Evolutionary conservation across 1,139 yeast species (phyloP).

Genomic region (Geotrichum bryndzae): DNA sequence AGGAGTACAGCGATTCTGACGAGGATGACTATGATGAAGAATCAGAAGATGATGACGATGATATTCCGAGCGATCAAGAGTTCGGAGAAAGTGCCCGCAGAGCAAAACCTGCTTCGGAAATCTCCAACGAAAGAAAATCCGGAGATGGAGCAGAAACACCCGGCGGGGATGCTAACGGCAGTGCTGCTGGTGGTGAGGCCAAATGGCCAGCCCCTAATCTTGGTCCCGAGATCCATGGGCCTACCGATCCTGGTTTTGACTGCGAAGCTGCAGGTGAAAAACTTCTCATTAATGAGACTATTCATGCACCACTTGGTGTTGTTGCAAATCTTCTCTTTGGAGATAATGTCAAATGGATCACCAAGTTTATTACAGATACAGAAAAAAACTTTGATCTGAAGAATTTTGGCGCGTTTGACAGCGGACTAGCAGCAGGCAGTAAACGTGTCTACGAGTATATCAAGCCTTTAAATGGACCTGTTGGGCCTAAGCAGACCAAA

Average conservation of each 20-base stretch:
- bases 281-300: conserved; percentile 52
- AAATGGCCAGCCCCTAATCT: conserved; percentile 35
- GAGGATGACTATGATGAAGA: conserved; percentile 25
- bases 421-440: conserved; percentile 33
- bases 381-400: conserved; percentile 70
- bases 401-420: conserved; percentile 48
- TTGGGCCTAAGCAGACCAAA: conserved; percentile 92
- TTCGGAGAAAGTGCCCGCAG: conserved; percentile 21
- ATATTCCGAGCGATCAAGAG: conserved; percentile 20
- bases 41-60: conserved; percentile 19
- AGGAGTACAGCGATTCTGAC: conserved; percentile 17
- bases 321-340: conserved; percentile 70
- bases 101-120: conserved; percentile 5
- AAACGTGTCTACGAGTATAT: conserved; percentile 62
- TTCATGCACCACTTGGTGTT: conserved; percentile 78
- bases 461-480: conserved; percentile 74
- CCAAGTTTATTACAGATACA: conserved; percentile 48
- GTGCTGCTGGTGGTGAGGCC: background rate
- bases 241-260: conserved; percentile 47
- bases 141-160: conserved; percentile 19
- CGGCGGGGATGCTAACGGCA: conserved; percentile 5
- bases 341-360: conserved; percentile 53
- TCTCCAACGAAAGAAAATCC: conserved; percentile 12
- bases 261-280: conserved; percentile 54
- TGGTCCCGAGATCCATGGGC: conserved; percentile 55